phyloP scores from a whole-genome alignment of 106 monocot genomes.

The Acorus gramineus region DNA sequence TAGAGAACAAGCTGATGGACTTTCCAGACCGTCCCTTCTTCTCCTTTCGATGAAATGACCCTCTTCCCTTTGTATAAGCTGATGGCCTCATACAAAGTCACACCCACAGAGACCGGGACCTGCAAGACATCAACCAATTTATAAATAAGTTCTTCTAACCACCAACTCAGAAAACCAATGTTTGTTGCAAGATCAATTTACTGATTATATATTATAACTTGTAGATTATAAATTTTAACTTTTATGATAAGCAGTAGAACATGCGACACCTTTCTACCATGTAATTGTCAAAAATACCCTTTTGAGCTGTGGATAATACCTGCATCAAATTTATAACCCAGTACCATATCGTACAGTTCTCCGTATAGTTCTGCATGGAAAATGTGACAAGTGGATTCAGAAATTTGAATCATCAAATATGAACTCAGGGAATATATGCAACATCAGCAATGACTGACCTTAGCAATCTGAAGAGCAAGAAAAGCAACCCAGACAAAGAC shows the following conservation, averaged over 20 bases:
- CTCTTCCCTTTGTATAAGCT: constrained; percentile 45
- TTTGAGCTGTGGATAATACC: constrained; percentile 9
- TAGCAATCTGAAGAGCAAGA: constrained; percentile 37
- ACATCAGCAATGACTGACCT: constrained; percentile 8
- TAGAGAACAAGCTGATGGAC: constrained; percentile 27
- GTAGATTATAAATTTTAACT: too few species aligned
- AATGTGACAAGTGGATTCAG: background rate
- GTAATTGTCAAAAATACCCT: too few species aligned
- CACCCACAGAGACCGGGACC: constrained; percentile 44
- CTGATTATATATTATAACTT: too few species aligned
- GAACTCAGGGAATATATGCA: background rate
- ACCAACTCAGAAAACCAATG: too few species aligned
- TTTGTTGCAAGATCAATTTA: too few species aligned
- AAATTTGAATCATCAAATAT: background rate
- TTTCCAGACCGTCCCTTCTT: constrained; percentile 20
- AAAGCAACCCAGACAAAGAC: constrained; percentile 43
- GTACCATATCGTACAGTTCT: constrained; percentile 35
- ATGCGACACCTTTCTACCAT: too few species aligned
- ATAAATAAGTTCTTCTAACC: too few species aligned
- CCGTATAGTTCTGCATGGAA: constrained; percentile 34
- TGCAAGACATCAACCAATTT: constrained; percentile 3
- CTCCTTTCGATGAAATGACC: constrained; percentile 44
- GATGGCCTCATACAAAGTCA: constrained; percentile 29
- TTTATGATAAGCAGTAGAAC: too few species aligned
- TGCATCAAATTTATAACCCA: constrained; percentile 50